These are phyloP conservation scores for Skeletonema tropicum DNA, from an alignment of 108 stramenopile species.

Conservation along the genomic window DNA sequence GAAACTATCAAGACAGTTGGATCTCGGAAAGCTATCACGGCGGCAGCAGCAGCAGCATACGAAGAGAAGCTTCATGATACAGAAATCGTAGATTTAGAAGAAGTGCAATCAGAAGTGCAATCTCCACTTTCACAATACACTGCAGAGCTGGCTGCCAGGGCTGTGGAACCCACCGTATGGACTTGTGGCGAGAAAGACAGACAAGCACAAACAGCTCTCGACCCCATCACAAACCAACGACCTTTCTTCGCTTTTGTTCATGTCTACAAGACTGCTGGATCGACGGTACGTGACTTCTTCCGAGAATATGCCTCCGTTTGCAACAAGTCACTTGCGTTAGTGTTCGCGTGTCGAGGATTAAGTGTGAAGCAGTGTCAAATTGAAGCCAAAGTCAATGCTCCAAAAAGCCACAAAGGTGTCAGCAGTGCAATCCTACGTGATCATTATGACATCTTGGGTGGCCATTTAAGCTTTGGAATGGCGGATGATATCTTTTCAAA, in stretches of 20 bases:
- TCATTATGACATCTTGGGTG: conserved; percentile 49
- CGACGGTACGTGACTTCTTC: conserved; percentile 55
- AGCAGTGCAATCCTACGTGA: conserved; percentile 28
- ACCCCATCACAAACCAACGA: conserved; percentile 25
- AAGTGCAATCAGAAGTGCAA: no score
- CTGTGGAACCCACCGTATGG: conserved; percentile 12
- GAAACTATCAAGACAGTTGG: no score
- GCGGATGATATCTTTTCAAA: conserved; percentile 20
- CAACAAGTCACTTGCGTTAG: conserved; percentile 27
- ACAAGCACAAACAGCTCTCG: neutral
- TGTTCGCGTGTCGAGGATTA: conserved; percentile 7
- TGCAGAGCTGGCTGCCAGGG: neutral
- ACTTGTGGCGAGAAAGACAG: conserved; percentile 28
- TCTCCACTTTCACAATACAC: neutral
- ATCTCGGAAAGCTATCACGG: neutral
- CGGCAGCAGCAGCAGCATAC: neutral
- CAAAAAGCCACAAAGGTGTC: neutral
- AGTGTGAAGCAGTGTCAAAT: conserved; percentile 22
- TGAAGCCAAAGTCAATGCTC: conserved; percentile 2
- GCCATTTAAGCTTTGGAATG: conserved; percentile 54
- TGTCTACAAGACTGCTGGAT: conserved; percentile 68
- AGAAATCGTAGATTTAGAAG: no score
- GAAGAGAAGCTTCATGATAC: no score
- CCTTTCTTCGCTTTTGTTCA: conserved; percentile 58
- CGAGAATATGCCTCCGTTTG: conserved; percentile 43